Percentiles rank a stretch among this genome's conserved stretches.
phyloP scores from a whole-genome alignment of 805 yeast genomes.

The Candida cerambycidarum region DNA sequence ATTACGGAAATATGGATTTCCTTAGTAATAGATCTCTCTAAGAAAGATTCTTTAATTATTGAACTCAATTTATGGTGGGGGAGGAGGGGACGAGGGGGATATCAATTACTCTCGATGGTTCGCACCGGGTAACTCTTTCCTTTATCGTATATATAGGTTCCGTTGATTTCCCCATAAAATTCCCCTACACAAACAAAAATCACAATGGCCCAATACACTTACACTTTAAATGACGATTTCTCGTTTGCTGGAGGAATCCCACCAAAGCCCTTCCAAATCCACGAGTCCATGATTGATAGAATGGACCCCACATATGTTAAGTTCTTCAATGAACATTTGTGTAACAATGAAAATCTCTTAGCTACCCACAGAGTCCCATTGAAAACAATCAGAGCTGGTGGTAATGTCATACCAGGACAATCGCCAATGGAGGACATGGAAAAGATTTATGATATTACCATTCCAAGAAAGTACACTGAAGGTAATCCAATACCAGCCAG shows the following conservation, averaged over 20 bases:
- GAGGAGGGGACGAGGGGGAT: no score
- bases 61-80: conserved; percentile 1
- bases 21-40: no score
- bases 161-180: background rate
- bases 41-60: no score
- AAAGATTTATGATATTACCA: conserved; percentile 26
- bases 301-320: conserved; percentile 40
- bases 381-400: conserved; percentile 26
- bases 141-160: background rate
- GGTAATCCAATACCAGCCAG: conserved; percentile 29
- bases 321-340: conserved; percentile 30
- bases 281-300: conserved; percentile 24
- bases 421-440: conserved; percentile 27
- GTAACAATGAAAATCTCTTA: conserved; percentile 25
- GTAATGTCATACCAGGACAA: conserved; percentile 46
- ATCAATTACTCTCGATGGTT: no score
- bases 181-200: no score
- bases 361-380: conserved; percentile 39
- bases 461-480: conserved; percentile 27
- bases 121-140: background rate
- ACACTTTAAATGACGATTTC: conserved; percentile 22
- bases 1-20: background rate
- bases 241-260: conserved; percentile 28
- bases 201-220: conserved; percentile 15
- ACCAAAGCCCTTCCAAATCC: conserved; percentile 29